Conservation (phyloP, 805 yeast species). For the Saccharomycopsis fibuligera region DNA sequence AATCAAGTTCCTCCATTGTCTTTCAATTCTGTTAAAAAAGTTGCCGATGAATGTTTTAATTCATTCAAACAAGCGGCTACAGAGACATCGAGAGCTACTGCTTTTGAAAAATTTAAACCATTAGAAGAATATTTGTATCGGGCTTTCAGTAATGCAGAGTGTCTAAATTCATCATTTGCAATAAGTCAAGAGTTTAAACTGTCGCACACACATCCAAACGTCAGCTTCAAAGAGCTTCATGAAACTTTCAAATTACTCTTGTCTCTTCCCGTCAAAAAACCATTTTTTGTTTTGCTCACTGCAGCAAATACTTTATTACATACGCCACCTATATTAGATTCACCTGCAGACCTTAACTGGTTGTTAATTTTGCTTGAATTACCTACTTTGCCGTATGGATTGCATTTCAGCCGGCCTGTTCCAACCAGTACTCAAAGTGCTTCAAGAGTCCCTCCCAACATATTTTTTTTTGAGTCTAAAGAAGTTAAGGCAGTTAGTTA, state of each 20-base stretch:
- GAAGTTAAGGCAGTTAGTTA: constrained; percentile 55
- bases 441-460: constrained; percentile 4
- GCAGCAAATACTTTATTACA: constrained; percentile 48
- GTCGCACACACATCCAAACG: constrained; percentile 39
- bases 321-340: constrained; percentile 36
- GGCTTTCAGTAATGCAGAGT: constrained; percentile 41
- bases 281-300: constrained; percentile 47
- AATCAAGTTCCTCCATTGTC: constrained; percentile 24
- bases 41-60: constrained; percentile 32
- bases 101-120: constrained; percentile 36
- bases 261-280: constrained; percentile 53
- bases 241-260: constrained; percentile 41
- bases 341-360: constrained; percentile 47
- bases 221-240: constrained; percentile 43
- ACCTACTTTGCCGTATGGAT: constrained; percentile 45
- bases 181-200: background rate
- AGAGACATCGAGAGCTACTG: constrained; percentile 11
- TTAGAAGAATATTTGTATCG: constrained; percentile 41
- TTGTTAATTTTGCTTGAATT: constrained; percentile 60
- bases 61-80: constrained; percentile 16
- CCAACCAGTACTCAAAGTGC: background rate
- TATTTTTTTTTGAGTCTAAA: constrained; percentile 32
- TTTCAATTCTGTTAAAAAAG: constrained; percentile 29
- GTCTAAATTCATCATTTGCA: constrained; percentile 51
- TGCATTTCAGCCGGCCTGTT: background rate